Evolutionary conservation across 2,329 filamentous ascomycete genomes (phyloP).

Genomic region (Cercospora sp.): DNA sequence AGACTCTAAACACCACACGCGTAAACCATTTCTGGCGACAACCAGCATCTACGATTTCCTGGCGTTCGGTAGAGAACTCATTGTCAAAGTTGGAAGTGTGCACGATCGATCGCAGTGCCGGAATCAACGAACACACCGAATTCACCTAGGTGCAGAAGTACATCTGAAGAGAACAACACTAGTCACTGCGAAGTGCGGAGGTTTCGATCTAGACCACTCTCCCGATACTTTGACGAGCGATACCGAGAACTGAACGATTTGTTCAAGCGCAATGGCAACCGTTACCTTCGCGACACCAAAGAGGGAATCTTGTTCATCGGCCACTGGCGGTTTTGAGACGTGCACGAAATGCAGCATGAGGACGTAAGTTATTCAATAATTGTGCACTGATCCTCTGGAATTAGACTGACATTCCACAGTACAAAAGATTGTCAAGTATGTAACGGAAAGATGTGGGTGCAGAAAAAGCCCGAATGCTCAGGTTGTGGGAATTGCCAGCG

Average conservation of each 20-base stretch:
- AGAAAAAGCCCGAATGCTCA: not conserved
- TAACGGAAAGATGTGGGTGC: slow-evolving; percentile 1
- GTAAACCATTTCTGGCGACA: not conserved
- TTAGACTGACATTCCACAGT: not conserved
- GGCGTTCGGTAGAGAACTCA: not conserved
- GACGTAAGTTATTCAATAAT: not conserved
- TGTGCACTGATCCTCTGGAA: not conserved
- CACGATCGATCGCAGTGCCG: not conserved
- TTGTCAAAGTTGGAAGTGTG: not conserved
- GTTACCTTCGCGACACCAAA: not conserved
- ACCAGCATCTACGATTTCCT: not conserved
- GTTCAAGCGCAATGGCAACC: not conserved
- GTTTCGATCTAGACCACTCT: not conserved
- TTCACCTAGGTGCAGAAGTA: not conserved
- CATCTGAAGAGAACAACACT: not conserved
- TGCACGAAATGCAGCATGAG: slow-evolving; percentile 6
- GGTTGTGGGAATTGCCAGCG: not conserved
- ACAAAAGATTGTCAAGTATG: not conserved
- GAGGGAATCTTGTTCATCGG: not conserved
- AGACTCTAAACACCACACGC: not conserved
- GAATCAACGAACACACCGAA: not conserved
- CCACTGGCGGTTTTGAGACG: not conserved
- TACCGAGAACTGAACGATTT: not conserved
- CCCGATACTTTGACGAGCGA: not conserved
- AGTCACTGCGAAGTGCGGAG: not conserved